Percentiles rank a stretch among this genome's conserved stretches.
Evolutionary conservation across 2,329 filamentous ascomycete genomes (phyloP).

Genomic region (Colletotrichum sp.): DNA sequence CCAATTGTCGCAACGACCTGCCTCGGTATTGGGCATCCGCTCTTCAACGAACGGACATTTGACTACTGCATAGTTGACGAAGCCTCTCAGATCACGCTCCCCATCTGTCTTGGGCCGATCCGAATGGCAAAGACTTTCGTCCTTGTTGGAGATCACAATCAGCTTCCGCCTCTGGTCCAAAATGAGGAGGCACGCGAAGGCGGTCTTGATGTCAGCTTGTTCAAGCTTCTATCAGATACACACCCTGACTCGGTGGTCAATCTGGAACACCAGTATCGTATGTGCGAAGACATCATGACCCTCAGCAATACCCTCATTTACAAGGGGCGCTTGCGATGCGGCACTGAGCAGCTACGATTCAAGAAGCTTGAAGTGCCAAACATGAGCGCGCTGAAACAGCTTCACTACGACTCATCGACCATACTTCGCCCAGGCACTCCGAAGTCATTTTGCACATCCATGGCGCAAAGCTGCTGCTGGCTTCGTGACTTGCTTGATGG

Average conservation of each 20-base stretch:
- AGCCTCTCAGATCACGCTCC: conserved; percentile 95
- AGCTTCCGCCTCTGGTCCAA: conserved; percentile 91
- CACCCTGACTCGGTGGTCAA: conserved; percentile 90
- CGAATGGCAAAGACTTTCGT: conserved; percentile 93
- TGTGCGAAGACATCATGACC: conserved; percentile 97
- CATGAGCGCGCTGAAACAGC: conserved; percentile 62
- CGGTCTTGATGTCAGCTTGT: conserved; percentile 90
- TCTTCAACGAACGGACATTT: conserved; percentile 89
- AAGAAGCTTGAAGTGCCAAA: conserved; percentile 73
- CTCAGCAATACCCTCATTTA: conserved; percentile 95
- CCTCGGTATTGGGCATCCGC: conserved; percentile 84
- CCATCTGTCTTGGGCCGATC: conserved; percentile 92
- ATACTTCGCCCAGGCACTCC: conserved; percentile 46
- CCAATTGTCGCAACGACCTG: conserved; percentile 95
- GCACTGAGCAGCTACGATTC: conserved; percentile 75
- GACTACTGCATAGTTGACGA: conserved; percentile 99
- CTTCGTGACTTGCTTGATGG: conserved; percentile 74
- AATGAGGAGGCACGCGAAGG: conserved; percentile 87
- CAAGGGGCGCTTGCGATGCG: conserved; percentile 87
- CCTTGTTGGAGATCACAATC: conserved; percentile 94
- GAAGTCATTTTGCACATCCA: conserved; percentile 61
- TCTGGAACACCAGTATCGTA: conserved; percentile 95
- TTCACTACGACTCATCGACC: conserved; percentile 61
- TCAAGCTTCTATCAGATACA: conserved; percentile 88
- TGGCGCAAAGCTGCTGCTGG: conserved; percentile 69